A percentile compares a stretch with the other conserved stretches of the same genome.
Evolutionary conservation across 805 yeast genomes (phyloP).

Genomic region (Saturnispora quitensis): DNA sequence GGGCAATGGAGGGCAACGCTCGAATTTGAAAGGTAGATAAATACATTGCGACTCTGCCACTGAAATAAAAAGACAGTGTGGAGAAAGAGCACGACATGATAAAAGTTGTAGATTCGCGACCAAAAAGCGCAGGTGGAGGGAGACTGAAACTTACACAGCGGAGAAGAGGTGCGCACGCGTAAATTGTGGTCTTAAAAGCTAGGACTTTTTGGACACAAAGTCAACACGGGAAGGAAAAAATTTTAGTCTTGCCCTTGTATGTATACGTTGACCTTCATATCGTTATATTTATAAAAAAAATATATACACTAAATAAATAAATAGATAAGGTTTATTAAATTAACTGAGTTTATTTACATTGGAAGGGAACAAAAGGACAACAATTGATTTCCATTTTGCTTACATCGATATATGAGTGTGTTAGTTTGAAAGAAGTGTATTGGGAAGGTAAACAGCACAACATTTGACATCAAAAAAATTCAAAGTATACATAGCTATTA

Average conservation of each 20-base stretch:
- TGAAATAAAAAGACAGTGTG: too few species aligned
- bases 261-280: not conserved
- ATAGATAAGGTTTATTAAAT: not conserved
- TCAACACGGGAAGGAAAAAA: not conserved
- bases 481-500: not conserved
- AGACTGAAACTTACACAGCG: not conserved
- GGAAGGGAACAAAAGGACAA: not conserved
- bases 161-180: not conserved
- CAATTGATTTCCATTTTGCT: not conserved
- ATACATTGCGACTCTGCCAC: too few species aligned
- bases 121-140: not conserved
- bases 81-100: not conserved
- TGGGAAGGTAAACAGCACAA: not conserved
- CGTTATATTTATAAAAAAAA: not conserved
- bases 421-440: too few species aligned
- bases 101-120: not conserved
- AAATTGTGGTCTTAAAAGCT: not conserved
- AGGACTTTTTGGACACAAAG: not conserved
- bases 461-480: not conserved
- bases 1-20: too few species aligned
- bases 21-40: not conserved
- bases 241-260: not conserved
- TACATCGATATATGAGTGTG: too few species aligned
- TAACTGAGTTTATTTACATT: too few species aligned
- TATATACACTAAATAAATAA: not conserved